Percentiles rank a stretch among this genome's conserved stretches.
phyloP scores from a whole-genome alignment of 768 basidiomycete species.

The Astraeus odoratus region DNA sequence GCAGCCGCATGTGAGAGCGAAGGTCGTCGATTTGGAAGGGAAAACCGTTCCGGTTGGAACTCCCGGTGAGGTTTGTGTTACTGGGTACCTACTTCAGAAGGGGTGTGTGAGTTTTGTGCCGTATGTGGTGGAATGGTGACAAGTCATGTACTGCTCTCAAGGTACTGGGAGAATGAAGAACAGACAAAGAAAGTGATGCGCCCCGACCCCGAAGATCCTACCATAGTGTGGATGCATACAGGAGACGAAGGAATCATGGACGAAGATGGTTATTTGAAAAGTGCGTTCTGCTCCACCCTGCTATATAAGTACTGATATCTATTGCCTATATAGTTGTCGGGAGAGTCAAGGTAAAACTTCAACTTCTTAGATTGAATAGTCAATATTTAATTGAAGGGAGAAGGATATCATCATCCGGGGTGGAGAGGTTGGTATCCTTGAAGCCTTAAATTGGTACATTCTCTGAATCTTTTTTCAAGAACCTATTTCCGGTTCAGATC shows the following conservation, averaged over 20 bases:
- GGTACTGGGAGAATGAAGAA: constrained; percentile 71
- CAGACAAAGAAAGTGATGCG: constrained; percentile 60
- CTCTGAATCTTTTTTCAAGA: constrained; percentile 32
- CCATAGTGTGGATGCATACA: constrained; percentile 74
- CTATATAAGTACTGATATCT: neutral
- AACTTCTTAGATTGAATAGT: neutral
- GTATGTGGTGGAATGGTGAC: neutral
- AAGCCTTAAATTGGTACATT: neutral
- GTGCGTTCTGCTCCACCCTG: constrained; percentile 33
- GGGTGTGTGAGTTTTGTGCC: constrained; percentile 37
- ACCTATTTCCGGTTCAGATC: constrained; percentile 80
- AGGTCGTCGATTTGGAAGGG: constrained; percentile 53
- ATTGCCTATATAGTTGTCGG: constrained; percentile 52
- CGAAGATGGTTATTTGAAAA: constrained; percentile 68
- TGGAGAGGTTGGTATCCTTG: constrained; percentile 50
- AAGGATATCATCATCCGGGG: constrained; percentile 83
- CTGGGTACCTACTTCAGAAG: constrained; percentile 76
- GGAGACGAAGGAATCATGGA: constrained; percentile 81
- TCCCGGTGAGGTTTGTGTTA: constrained; percentile 67
- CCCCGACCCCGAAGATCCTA: constrained; percentile 40
- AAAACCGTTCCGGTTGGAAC: constrained; percentile 62
- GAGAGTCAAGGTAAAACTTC: constrained; percentile 56
- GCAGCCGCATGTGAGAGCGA: constrained; percentile 73
- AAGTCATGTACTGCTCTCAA: constrained; percentile 19
- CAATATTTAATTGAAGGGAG: constrained; percentile 1